These are phyloP conservation scores for Blastocystis sp. DNA, from an alignment of 352 stramenopile species.

Conservation along the genomic window DNA sequence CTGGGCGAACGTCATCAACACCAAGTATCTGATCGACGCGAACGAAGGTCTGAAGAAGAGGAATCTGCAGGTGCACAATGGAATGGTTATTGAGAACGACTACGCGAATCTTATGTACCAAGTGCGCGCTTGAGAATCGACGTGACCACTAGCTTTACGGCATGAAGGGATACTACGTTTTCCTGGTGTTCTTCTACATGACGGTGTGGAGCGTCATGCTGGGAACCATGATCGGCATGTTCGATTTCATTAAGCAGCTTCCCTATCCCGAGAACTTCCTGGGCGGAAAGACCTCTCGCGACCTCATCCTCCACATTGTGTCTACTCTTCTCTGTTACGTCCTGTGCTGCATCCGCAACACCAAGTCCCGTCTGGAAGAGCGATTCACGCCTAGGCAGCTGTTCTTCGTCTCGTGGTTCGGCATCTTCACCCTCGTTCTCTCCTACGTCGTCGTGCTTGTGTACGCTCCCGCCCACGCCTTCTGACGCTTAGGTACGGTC, in stretches of 20 bases:
- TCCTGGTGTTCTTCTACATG: constrained; percentile 51
- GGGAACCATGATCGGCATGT: constrained; percentile 61
- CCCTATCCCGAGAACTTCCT: constrained; percentile 36
- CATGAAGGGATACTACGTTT: constrained; percentile 51
- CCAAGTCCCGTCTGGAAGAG: not conserved
- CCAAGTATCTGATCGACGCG: constrained; percentile 50
- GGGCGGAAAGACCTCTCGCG: not conserved
- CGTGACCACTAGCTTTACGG: constrained; percentile 38
- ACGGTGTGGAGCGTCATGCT: constrained; percentile 57
- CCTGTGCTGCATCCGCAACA: constrained; percentile 46
- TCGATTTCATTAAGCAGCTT: constrained; percentile 40
- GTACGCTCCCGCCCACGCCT: not conserved
- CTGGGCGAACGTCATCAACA: constrained; percentile 38
- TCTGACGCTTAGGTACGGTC: constrained; percentile 9
- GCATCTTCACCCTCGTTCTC: constrained; percentile 61
- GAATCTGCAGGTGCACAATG: not conserved
- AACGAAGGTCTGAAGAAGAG: constrained; percentile 42
- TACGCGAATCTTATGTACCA: constrained; percentile 68
- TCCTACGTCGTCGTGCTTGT: constrained; percentile 54
- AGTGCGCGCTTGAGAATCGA: not conserved
- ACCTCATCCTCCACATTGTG: constrained; percentile 21
- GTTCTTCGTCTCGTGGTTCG: constrained; percentile 63
- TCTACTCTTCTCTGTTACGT: constrained; percentile 8
- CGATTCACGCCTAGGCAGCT: constrained; percentile 15
- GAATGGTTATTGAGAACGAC: constrained; percentile 50